Conservation (phyloP, 768 basidiomycete genomes). For the Lactarius deliciosus region DNA sequence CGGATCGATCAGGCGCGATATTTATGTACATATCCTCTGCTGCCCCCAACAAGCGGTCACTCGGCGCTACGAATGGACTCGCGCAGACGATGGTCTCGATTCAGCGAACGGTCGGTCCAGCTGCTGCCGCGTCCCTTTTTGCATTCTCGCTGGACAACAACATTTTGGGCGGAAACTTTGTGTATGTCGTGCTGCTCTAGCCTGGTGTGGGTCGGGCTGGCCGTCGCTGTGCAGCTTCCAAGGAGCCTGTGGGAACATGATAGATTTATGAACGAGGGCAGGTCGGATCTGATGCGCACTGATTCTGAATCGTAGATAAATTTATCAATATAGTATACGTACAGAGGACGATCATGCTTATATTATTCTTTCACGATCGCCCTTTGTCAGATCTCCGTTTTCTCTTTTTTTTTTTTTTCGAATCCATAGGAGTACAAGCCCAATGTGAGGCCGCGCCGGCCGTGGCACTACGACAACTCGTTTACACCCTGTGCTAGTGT, state of each 20-base stretch:
- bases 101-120: constrained; percentile 51
- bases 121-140: constrained; percentile 60
- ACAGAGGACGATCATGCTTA: no score
- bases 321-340: no score
- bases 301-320: no score
- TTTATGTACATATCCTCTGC: constrained; percentile 69
- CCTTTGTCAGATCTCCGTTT: no score
- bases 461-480: no score
- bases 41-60: constrained; percentile 60
- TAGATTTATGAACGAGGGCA: neutral
- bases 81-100: constrained; percentile 41
- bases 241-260: constrained; percentile 6
- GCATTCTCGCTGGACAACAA: constrained; percentile 52
- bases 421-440: no score
- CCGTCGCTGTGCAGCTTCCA: constrained; percentile 12
- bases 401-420: no score
- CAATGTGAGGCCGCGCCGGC: no score
- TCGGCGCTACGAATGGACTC: constrained; percentile 69
- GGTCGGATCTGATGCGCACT: no score
- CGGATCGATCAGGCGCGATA: constrained; percentile 53
- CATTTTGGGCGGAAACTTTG: constrained; percentile 46
- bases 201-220: constrained; percentile 4
- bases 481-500: no score
- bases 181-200: constrained; percentile 9
- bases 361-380: no score